A percentile compares a stretch with the other conserved stretches of the same genome.
phyloP scores from a whole-genome alignment of 345 rosid species.

The Citropsis articulata region DNA sequence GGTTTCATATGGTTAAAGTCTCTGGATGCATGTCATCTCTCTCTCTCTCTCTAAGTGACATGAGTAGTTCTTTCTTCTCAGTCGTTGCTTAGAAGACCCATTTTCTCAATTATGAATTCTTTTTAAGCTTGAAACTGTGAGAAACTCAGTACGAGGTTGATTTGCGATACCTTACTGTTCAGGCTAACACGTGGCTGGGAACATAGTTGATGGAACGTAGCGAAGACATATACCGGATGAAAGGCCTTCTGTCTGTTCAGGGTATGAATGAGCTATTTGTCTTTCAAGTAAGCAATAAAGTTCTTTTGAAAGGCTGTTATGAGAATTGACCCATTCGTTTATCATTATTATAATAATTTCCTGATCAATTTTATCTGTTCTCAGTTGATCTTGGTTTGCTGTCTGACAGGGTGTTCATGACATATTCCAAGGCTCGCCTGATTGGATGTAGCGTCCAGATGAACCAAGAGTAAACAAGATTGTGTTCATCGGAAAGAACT shows the following conservation, averaged over 20 bases:
- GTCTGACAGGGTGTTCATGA: conserved; percentile 69
- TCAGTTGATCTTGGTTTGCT: not conserved
- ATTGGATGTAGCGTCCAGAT: conserved; percentile 64
- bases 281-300: conserved; percentile 58
- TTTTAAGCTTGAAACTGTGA: not conserved
- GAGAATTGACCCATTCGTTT: not conserved
- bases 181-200: conserved; percentile 64
- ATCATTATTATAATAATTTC: not conserved
- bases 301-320: not conserved
- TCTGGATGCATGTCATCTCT: not conserved
- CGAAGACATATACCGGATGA: conserved; percentile 94
- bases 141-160: too few species aligned
- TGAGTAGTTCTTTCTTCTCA: not conserved
- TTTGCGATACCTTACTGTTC: not conserved
- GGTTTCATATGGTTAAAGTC: not conserved
- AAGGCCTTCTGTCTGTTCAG: conserved; percentile 82
- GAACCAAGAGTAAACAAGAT: conserved; percentile 81
- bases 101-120: not conserved
- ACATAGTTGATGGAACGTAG: conserved; percentile 79
- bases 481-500: conserved; percentile 92
- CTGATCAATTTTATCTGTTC: not conserved
- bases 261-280: conserved; percentile 89
- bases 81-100: not conserved
- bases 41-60: not conserved
- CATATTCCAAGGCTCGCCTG: conserved; percentile 97